Percentiles rank a stretch among this genome's conserved stretches.
These are phyloP conservation scores for Suillus discolor DNA, from an alignment of 768 basidiomycete species.

Conservation along the genomic window DNA sequence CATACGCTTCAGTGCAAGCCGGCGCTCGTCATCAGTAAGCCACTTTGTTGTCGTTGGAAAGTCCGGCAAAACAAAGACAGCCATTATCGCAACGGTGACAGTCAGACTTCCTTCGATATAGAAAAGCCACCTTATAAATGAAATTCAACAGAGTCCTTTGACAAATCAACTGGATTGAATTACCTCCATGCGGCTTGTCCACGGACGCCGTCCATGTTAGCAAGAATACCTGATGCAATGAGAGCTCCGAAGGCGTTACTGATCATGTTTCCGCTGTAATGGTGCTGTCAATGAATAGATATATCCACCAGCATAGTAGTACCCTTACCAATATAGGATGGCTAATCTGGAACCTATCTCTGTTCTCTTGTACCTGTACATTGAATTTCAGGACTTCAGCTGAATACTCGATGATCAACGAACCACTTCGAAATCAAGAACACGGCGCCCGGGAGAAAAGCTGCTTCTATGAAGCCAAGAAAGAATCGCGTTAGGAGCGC, in stretches of 20 bases:
- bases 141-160: constrained; percentile 4
- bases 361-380: constrained; percentile 43
- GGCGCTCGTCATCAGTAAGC: constrained; percentile 39
- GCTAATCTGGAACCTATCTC: constrained; percentile 48
- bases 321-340: constrained; percentile 40
- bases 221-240: constrained; percentile 50
- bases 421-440: constrained; percentile 38
- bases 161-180: constrained; percentile 5
- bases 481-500: constrained; percentile 50
- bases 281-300: too few relatives aligned
- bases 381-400: constrained; percentile 20
- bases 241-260: constrained; percentile 59
- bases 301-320: background rate
- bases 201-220: constrained; percentile 47
- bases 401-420: constrained; percentile 29
- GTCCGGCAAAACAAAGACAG: constrained; percentile 50
- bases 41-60: constrained; percentile 42
- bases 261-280: constrained; percentile 43
- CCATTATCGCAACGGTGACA: constrained; percentile 45
- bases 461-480: constrained; percentile 54
- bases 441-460: constrained; percentile 47
- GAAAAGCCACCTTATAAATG: constrained; percentile 46
- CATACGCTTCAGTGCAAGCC: constrained; percentile 60
- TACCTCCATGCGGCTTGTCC: constrained; percentile 53
- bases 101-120: constrained; percentile 50